These are phyloP conservation scores for Lactifluus piperatus DNA, from an alignment of 768 basidiomycete species.

Conservation along the genomic window DNA sequence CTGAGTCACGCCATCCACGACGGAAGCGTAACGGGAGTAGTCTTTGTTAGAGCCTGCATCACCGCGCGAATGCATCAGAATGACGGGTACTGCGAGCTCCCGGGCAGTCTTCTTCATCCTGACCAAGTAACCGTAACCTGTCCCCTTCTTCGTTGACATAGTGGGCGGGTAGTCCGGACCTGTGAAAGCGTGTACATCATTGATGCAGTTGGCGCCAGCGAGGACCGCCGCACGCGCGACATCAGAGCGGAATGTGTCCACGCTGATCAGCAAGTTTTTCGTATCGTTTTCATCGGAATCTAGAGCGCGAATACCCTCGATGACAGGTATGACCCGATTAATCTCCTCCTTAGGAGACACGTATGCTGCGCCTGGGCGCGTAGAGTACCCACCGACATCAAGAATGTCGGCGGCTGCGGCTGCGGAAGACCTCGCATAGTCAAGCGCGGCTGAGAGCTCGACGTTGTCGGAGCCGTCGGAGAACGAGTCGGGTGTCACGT, in stretches of 20 bases:
- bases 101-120: slow-evolving; percentile 63
- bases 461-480: slow-evolving; percentile 71
- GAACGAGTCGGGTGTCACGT: slow-evolving; percentile 93
- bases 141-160: slow-evolving; percentile 30
- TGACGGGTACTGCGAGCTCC: slow-evolving; percentile 61
- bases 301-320: slow-evolving; percentile 45
- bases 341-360: slow-evolving; percentile 66
- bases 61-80: slow-evolving; percentile 93
- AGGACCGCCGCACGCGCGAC: slow-evolving; percentile 68
- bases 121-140: slow-evolving; percentile 37
- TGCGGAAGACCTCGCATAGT: slow-evolving; percentile 42
- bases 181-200: slow-evolving; percentile 81
- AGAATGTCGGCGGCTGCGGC: slow-evolving; percentile 62
- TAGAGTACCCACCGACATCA: slow-evolving; percentile 93
- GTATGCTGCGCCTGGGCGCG: slow-evolving; percentile 67
- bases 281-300: neutral
- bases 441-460: slow-evolving; percentile 43
- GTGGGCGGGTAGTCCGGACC: slow-evolving; percentile 41
- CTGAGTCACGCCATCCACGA: slow-evolving; percentile 55
- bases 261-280: slow-evolving; percentile 49
- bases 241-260: slow-evolving; percentile 82
- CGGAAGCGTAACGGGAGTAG: slow-evolving; percentile 37
- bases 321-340: slow-evolving; percentile 60
- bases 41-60: slow-evolving; percentile 71
- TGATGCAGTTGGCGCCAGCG: slow-evolving; percentile 88